phyloP scores from a whole-genome alignment of 1,139 yeast species.

The Saccharomycopsis hybrid region DNA sequence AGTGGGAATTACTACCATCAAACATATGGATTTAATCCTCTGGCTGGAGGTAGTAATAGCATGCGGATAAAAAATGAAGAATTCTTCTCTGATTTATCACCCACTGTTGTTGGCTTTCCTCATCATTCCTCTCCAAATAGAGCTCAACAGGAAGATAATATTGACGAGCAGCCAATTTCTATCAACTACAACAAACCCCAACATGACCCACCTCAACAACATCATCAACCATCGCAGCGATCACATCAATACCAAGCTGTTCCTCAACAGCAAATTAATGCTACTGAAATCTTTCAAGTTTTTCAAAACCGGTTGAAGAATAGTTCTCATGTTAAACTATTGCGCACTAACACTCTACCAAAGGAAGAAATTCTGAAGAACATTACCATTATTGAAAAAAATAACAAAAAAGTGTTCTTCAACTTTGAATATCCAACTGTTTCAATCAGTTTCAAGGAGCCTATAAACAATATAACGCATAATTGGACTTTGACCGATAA shows the following conservation, averaged over 20 bases:
- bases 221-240: too few relatives aligned
- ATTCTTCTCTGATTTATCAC: slow-evolving; percentile 9
- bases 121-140: too few relatives aligned
- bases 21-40: not conserved
- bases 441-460: slow-evolving; percentile 21
- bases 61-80: slow-evolving; percentile 4
- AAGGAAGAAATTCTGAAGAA: slow-evolving; percentile 18
- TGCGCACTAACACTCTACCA: slow-evolving; percentile 19
- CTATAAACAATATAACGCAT: slow-evolving; percentile 27
- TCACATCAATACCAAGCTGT: too few relatives aligned
- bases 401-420: slow-evolving; percentile 16
- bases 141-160: slow-evolving; percentile 2
- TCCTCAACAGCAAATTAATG: not conserved
- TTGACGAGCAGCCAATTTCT: slow-evolving; percentile 8
- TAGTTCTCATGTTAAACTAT: slow-evolving; percentile 11
- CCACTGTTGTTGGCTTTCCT: slow-evolving; percentile 9
- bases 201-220: too few relatives aligned
- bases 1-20: not conserved
- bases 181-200: slow-evolving; percentile 1
- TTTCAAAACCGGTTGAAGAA: slow-evolving; percentile 11
- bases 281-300: not conserved
- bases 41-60: too few relatives aligned
- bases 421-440: slow-evolving; percentile 21
- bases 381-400: slow-evolving; percentile 14
- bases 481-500: slow-evolving; percentile 35